phyloP scores from a whole-genome alignment of 345 rosid species.

The Bruguiera sexangula region DNA sequence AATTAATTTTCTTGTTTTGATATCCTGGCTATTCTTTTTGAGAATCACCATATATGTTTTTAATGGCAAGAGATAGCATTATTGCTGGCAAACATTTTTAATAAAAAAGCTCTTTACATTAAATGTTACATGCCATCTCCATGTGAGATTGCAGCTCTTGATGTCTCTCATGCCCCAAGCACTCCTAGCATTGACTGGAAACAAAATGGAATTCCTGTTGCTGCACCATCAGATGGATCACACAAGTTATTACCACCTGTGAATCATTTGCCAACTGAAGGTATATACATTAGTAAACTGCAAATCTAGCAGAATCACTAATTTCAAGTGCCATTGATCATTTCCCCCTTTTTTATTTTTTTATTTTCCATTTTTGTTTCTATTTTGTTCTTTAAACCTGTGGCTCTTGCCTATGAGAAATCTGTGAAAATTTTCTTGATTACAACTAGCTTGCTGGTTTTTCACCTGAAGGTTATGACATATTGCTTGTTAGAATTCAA shows the following conservation, averaged over 20 bases:
- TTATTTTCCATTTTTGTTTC: neutral
- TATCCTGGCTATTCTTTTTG: neutral
- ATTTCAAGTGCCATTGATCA: neutral
- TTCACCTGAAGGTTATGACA: no score
- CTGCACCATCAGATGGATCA: slow-evolving; percentile 44
- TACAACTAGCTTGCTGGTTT: no score
- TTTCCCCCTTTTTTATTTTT: neutral
- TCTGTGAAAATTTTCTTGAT: no score
- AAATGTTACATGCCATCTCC: neutral
- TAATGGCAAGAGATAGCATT: neutral
- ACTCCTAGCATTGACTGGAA: slow-evolving; percentile 36
- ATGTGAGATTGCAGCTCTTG: slow-evolving; percentile 39
- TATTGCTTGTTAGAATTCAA: no score
- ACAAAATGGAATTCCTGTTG: slow-evolving; percentile 45
- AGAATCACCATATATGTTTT: neutral
- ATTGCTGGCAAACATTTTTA: neutral
- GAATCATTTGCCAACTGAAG: slow-evolving; percentile 38
- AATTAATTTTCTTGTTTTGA: no score
- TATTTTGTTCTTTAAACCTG: neutral
- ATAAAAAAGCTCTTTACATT: neutral
- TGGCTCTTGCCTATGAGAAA: neutral
- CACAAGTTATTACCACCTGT: slow-evolving; percentile 38
- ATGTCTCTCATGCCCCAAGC: slow-evolving; percentile 42
- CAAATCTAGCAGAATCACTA: neutral
- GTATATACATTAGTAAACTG: slow-evolving; percentile 22